Base-by-base conservation (phyloP, 768 basidiomycete species). In the Collybia nuda region DNA sequence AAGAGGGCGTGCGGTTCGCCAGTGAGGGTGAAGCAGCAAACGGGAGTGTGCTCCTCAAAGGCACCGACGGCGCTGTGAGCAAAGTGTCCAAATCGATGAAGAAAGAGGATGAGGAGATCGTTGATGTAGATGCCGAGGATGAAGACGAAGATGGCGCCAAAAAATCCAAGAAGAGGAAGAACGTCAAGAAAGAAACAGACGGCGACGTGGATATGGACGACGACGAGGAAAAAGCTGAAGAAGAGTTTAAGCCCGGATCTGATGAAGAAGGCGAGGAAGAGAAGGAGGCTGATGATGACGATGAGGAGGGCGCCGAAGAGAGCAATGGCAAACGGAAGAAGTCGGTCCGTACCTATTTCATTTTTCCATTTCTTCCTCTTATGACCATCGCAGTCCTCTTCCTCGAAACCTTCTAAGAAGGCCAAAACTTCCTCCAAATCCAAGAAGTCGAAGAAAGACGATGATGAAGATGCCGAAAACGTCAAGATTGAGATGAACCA, bases 1-100 rank as follows among this genome's bases (percentile, higher is more conserved):
- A 98, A 65, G 96, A 98, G 62, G 97, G 97, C 43, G 88, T 98
- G 5, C 79, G 93, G 23, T 99, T 99, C 66, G 80, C 85, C 15
- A 83, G 85, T 44, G 97, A 98, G 28, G 97, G 97, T 39, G 97
- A 99, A 70, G 83, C 93, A 2, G 96, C 96, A 9, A 93, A 91
- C 55, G 95, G 93, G 1, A 88, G 74, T 63, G 85, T 98, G 2
- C 71, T 97, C 17, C 70, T 99, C 40, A 87, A 88, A 63, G 90
- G 88, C 58, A 79, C 80, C 5, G 86, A 87, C 6, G 70, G 75
- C n/a, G 59, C 59, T 28, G 71, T 75, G 44, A 77, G 74, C 21
- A 71, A 73, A 43, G 74, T 67, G 4, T 74, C 73, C 21, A 78
- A 55, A 63, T 72, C 59, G 55, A 73, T 56, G 60, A 60, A 51